phyloP scores from a whole-genome alignment of 176 grass and related monocot genomes.

The Tuctoria greenei region DNA sequence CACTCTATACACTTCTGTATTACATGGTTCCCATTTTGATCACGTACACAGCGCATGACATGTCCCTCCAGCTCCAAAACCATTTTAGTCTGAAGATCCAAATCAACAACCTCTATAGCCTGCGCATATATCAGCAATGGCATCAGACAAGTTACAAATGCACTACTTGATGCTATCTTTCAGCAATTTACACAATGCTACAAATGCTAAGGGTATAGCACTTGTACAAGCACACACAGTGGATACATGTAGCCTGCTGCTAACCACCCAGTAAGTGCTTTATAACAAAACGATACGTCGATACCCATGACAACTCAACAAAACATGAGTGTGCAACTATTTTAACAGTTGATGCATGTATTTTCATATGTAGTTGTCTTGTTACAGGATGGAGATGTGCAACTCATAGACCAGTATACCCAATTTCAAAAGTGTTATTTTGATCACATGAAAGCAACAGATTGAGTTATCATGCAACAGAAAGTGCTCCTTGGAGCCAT shows the following conservation, averaged over 20 bases:
- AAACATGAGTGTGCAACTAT: background rate
- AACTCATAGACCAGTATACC: background rate
- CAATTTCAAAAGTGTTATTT: background rate
- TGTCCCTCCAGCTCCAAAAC: slow-evolving; percentile 74
- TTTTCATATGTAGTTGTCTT: background rate
- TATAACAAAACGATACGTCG: background rate
- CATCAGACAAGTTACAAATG: background rate
- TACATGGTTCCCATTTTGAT: slow-evolving; percentile 95
- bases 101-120: slow-evolving; percentile 82
- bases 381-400: background rate
- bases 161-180: background rate
- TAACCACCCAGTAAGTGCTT: background rate
- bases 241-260: background rate
- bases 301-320: background rate
- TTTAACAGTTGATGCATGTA: background rate
- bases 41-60: slow-evolving; percentile 80
- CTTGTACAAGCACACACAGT: background rate
- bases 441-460: background rate
- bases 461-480: too few species aligned
- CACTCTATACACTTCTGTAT: slow-evolving; percentile 89
- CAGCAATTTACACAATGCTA: background rate
- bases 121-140: slow-evolving; percentile 36
- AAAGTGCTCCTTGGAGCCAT: too few species aligned
- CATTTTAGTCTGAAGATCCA: slow-evolving; percentile 76
- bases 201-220: too few species aligned